phyloP scores from a whole-genome alignment of 2,329 filamentous ascomycete genomes.

The Fusarium newnesense region DNA sequence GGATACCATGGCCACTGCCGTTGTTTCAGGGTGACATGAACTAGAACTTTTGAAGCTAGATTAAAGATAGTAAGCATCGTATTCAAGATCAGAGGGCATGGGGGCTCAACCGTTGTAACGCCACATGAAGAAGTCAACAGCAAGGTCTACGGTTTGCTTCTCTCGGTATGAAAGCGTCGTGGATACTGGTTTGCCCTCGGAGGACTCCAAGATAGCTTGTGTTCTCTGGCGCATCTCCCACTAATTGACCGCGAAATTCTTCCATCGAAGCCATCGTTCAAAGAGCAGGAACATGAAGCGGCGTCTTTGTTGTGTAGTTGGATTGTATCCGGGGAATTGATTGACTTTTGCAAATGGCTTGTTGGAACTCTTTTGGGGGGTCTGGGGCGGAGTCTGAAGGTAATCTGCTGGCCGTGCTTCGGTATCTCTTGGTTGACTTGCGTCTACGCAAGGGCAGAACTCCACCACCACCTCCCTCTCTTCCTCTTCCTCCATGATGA shows the following conservation, averaged over 20 bases:
- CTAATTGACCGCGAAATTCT: background rate
- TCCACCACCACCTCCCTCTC: too few relatives aligned
- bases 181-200: background rate
- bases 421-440: background rate
- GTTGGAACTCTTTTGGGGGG: background rate
- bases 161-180: background rate
- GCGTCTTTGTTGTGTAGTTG: background rate
- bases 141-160: background rate
- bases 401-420: background rate
- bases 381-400: background rate
- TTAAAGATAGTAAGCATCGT: background rate
- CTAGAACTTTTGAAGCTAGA: background rate
- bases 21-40: background rate
- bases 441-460: background rate
- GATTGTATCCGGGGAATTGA: background rate
- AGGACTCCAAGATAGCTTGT: background rate
- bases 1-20: background rate
- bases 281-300: background rate
- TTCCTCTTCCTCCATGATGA: background rate
- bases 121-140: background rate
- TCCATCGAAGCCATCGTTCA: background rate
- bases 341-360: background rate
- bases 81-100: fast-evolving
- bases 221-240: background rate
- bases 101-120: background rate